Base-by-base conservation (phyloP, 306 rosid species). In the Prunus dulcis region DNA sequence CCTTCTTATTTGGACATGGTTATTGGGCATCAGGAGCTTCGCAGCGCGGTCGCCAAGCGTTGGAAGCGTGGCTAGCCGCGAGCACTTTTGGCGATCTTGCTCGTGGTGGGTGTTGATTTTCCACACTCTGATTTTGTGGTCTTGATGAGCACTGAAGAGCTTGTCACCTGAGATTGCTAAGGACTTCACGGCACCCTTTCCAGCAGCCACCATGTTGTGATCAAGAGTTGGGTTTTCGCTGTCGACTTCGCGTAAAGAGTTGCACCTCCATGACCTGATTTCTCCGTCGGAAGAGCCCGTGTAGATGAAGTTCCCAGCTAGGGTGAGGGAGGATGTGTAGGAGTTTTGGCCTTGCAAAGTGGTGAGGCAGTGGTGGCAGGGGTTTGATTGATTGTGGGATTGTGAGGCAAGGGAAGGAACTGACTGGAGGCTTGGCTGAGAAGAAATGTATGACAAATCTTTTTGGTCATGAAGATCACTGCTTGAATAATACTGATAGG, bases 71-170 rank as follows among this genome's bases (percentile, higher is more conserved):
- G 97, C 93, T 43, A 90, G 25, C 49, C 73, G 91, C 17, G 90
- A 88, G 85, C 77, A 84, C 81, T 81, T 90, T 5, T 64, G 90
- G 7, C 78, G 78, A 64, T 73, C 38, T 0, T 62, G 68, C 64
- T 73, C 76, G 43, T 78, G 64, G 8, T 77, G 64, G 5, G 32
- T 78, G 20, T 50, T 67, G 81, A 90, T 82, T 55, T 81, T 89
- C 98, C 98, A 94, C 12, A 90, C 93, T 7, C 98, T 83, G 82
- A 94, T 94, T 84, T 92, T 94, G 79, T 88, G 84, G 62, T 94
- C 98, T 78, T 94, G 98, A 68, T 94, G 98, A 11, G 97, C 97
- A 18, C 85, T 91, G 79, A 90, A 94, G 71, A 94, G 88, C 73
- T 82, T 86, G 69, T 87, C 81, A 8, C 88, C 86, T 12, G 87